phyloP scores from a whole-genome alignment of 192 early-diverging fungal genomes.

The Backusella tuberculispora region DNA sequence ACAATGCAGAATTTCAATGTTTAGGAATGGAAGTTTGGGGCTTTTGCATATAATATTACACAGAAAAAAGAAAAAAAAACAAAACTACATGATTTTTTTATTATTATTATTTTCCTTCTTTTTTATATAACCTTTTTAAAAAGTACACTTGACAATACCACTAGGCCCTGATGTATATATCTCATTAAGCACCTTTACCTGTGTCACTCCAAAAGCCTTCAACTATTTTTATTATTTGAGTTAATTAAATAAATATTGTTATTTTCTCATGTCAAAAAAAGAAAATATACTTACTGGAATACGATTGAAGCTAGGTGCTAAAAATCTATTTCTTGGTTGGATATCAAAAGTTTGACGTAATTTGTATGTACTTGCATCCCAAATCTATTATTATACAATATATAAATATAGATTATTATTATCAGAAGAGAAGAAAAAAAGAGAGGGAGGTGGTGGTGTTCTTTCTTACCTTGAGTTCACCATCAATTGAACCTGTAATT shows the following conservation, averaged over 20 bases:
- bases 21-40: slow-evolving; percentile 46
- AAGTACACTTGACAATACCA: slow-evolving; percentile 48
- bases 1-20: slow-evolving; percentile 38
- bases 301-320: slow-evolving; percentile 49
- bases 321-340: slow-evolving; percentile 54
- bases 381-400: slow-evolving; percentile 36
- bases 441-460: too few species aligned
- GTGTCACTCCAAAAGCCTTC: slow-evolving; percentile 67
- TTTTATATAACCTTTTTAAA: neutral
- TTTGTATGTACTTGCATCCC: slow-evolving; percentile 56
- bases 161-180: slow-evolving; percentile 67
- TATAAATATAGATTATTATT: neutral
- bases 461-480: slow-evolving; percentile 64
- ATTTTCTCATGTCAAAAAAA: neutral
- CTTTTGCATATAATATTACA: slow-evolving; percentile 27
- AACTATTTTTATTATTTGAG: slow-evolving; percentile 29
- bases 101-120: neutral
- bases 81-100: neutral
- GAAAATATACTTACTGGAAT: slow-evolving; percentile 48
- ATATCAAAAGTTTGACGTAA: slow-evolving; percentile 45
- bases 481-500: slow-evolving; percentile 70
- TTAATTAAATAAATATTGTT: neutral
- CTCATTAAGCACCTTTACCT: slow-evolving; percentile 57
- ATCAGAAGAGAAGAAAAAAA: neutral
- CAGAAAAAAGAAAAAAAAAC: neutral